A percentile compares a stretch with the other conserved stretches of the same genome.
These are phyloP conservation scores for Golubevia pallescens DNA, from an alignment of 1,284 basidiomycete genomes.

Conservation along the genomic window DNA sequence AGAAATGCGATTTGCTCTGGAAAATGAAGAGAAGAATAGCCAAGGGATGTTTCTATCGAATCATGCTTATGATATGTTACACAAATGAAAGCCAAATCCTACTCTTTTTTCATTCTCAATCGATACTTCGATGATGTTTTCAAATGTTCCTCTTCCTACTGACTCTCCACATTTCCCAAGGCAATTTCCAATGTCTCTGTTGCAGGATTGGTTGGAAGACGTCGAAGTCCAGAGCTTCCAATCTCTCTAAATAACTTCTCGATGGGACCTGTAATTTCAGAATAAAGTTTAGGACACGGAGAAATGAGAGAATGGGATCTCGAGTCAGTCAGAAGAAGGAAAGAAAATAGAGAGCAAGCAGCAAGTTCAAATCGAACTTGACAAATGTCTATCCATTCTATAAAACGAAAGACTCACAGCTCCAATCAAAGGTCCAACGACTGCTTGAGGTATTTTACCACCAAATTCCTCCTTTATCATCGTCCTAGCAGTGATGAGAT, in stretches of 20 bases:
- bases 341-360: background rate
- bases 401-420: constrained; percentile 70
- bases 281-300: background rate
- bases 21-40: no score
- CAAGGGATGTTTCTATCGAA: no score
- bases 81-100: no score
- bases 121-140: no score
- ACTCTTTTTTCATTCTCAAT: constrained; percentile 3
- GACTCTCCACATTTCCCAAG: constrained; percentile 82
- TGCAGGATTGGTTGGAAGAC: constrained; percentile 77
- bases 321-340: background rate
- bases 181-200: constrained; percentile 80
- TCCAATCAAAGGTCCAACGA: constrained; percentile 78
- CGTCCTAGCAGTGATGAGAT: constrained; percentile 80
- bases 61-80: no score
- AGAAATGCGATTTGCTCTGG: no score
- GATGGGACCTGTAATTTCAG: constrained; percentile 73
- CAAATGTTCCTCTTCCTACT: constrained; percentile 66
- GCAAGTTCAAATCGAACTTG: constrained; percentile 5
- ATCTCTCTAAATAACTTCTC: constrained; percentile 73
- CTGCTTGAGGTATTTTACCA: constrained; percentile 72
- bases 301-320: constrained; percentile 9
- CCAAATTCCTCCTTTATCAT: constrained; percentile 73
- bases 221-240: constrained; percentile 82
- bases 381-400: constrained; percentile 17